A percentile compares a stretch with the other conserved stretches of the same genome.
Conservation (phyloP, 1,284 basidiomycete species). For the Trichosporon faecale region DNA sequence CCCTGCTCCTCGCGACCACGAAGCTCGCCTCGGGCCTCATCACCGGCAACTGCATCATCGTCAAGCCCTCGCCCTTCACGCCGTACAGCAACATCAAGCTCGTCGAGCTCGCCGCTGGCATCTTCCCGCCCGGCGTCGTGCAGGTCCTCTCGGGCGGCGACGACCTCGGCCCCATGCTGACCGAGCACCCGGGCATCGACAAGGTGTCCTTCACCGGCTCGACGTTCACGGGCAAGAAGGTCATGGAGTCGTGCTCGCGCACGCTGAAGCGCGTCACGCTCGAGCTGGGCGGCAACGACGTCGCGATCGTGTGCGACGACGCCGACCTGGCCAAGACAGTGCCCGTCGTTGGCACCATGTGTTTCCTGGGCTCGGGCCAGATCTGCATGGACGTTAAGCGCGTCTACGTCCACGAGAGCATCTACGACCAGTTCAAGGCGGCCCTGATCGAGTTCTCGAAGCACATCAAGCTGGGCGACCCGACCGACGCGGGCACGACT, state of each 20-base stretch:
- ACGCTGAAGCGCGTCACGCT: slow-evolving; percentile 90
- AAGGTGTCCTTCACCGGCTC: slow-evolving; percentile 93
- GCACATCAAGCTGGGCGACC: slow-evolving; percentile 84
- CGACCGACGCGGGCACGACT: slow-evolving; percentile 73
- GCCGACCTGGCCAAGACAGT: slow-evolving; percentile 91
- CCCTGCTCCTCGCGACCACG: slow-evolving; percentile 59
- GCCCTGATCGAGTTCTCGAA: slow-evolving; percentile 58
- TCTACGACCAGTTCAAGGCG: slow-evolving; percentile 50
- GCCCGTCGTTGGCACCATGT: slow-evolving; percentile 77
- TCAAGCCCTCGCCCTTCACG: slow-evolving; percentile 94
- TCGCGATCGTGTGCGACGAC: slow-evolving; percentile 77
- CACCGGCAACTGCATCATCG: slow-evolving; percentile 89
- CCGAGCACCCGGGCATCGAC: slow-evolving; percentile 44
- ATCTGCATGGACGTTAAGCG: slow-evolving; percentile 57
- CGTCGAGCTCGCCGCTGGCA: slow-evolving; percentile 69
- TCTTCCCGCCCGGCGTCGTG: slow-evolving; percentile 84
- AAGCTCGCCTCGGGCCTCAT: slow-evolving; percentile 65
- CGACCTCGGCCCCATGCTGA: slow-evolving; percentile 47
- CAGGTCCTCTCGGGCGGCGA: slow-evolving; percentile 71
- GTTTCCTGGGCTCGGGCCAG: slow-evolving; percentile 89
- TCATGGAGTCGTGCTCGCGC: slow-evolving; percentile 74
- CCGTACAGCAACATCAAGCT: slow-evolving; percentile 89
- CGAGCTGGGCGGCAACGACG: slow-evolving; percentile 57
- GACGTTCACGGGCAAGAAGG: slow-evolving; percentile 82
- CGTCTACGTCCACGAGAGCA: slow-evolving; percentile 45